A percentile compares a stretch with the other conserved stretches of the same genome.
Conservation (phyloP, 83 land plant genomes). For the Picea abies region DNA sequence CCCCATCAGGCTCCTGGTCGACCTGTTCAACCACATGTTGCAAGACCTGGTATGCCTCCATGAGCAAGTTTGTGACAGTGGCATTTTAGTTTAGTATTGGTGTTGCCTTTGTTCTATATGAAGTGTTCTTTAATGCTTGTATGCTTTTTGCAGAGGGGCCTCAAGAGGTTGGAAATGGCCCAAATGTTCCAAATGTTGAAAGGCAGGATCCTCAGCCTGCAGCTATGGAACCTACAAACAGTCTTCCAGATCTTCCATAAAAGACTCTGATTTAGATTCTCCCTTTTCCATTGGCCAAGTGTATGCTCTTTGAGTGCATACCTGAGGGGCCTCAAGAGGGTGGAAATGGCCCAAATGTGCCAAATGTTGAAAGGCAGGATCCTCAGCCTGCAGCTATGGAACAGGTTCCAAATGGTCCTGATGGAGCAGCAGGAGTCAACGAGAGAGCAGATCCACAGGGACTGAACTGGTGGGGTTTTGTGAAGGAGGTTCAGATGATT, state of each 20-base stretch:
- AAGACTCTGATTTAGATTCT: too few species aligned
- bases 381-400: conserved; percentile 34
- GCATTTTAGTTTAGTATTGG: neutral
- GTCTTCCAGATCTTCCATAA: too few species aligned
- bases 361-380: conserved; percentile 29
- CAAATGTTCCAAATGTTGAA: conserved; percentile 30
- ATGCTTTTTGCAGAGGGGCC: conserved; percentile 39
- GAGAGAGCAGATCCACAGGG: conserved; percentile 22
- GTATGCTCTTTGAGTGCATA: neutral
- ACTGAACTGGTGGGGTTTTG: conserved; percentile 71
- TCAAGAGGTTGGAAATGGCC: conserved; percentile 40
- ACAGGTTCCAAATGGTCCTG: conserved; percentile 28
- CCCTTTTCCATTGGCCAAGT: too few species aligned
- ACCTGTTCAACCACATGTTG: conserved; percentile 29
- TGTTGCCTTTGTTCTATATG: neutral
- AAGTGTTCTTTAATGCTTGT: neutral
- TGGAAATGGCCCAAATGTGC: conserved; percentile 34
- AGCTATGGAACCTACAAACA: too few species aligned
- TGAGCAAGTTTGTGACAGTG: neutral
- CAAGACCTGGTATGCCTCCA: conserved; percentile 30
- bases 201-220: conserved; percentile 30
- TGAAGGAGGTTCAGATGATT: conserved; percentile 90
- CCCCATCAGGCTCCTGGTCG: conserved; percentile 67
- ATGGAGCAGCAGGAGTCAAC: conserved; percentile 20
- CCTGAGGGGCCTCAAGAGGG: conserved; percentile 52